These are phyloP conservation scores for Pisolithus sp. DNA, from an alignment of 768 basidiomycete genomes.

Conservation along the genomic window DNA sequence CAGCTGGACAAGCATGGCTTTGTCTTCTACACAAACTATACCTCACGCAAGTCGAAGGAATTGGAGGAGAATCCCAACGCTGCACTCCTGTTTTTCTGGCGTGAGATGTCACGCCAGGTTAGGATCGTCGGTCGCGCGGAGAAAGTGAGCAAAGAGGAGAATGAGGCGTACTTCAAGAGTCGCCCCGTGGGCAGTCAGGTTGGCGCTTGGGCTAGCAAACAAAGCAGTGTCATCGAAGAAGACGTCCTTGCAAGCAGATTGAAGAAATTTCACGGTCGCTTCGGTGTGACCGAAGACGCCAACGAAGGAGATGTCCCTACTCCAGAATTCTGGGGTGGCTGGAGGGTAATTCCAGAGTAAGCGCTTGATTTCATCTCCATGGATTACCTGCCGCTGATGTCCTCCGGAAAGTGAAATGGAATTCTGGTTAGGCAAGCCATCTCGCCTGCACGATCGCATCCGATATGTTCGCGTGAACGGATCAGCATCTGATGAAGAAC, in stretches of 20 bases:
- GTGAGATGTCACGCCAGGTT: slow-evolving; percentile 73
- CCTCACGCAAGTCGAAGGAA: slow-evolving; percentile 85
- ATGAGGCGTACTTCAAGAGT: slow-evolving; percentile 73
- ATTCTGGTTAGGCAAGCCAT: slow-evolving; percentile 97
- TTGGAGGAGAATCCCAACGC: slow-evolving; percentile 72
- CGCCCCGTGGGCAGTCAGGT: slow-evolving; percentile 80
- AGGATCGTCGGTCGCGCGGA: slow-evolving; percentile 83
- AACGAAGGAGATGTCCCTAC: slow-evolving; percentile 49
- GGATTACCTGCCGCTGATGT: slow-evolving; percentile 4
- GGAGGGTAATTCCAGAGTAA: slow-evolving; percentile 87
- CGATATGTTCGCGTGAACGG: slow-evolving; percentile 57
- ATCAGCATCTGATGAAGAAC: slow-evolving; percentile 38
- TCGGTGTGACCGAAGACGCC: slow-evolving; percentile 41
- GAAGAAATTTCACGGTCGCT: slow-evolving; percentile 50
- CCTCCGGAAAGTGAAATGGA: slow-evolving; percentile 70
- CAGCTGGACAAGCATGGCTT: slow-evolving; percentile 85
- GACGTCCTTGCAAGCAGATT: slow-evolving; percentile 60
- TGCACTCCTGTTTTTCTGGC: slow-evolving; percentile 88
- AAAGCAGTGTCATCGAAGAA: slow-evolving; percentile 75
- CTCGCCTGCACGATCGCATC: slow-evolving; percentile 86
- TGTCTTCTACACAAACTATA: slow-evolving; percentile 96
- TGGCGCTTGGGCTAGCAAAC: slow-evolving; percentile 91
- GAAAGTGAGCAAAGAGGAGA: slow-evolving; percentile 65
- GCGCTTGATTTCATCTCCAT: background rate
- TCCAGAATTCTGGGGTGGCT: slow-evolving; percentile 95